phyloP scores from a whole-genome alignment of 2,329 filamentous ascomycete species.

The Alternaria longipes region DNA sequence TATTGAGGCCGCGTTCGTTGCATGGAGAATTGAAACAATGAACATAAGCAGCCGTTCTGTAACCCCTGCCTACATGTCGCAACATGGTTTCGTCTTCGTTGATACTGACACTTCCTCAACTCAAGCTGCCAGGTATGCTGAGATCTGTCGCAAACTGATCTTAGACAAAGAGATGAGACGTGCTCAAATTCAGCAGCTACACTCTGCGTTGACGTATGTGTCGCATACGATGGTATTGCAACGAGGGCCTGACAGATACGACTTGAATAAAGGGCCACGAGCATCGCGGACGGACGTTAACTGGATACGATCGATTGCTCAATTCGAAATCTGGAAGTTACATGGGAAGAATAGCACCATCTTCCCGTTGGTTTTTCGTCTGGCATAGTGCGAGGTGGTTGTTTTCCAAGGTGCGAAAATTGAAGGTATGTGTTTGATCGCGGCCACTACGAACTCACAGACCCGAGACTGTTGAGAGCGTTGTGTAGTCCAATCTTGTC shows the following conservation, averaged over 20 bases:
- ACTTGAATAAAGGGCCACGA: neutral
- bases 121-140: neutral
- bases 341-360: neutral
- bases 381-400: neutral
- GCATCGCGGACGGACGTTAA: neutral
- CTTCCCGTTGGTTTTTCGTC: neutral
- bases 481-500: neutral
- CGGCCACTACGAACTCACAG: neutral
- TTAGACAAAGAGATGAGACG: neutral
- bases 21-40: neutral
- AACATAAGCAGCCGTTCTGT: neutral
- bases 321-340: neutral
- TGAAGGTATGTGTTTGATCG: neutral
- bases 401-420: neutral
- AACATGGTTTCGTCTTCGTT: neutral
- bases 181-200: neutral
- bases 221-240: neutral
- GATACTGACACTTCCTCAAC: neutral
- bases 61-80: neutral
- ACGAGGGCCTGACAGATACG: neutral
- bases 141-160: neutral
- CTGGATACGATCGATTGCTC: neutral
- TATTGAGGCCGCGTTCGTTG: neutral
- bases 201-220: neutral
- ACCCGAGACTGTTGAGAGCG: neutral